Percentiles rank a stretch among this genome's conserved stretches.
Evolutionary conservation across 345 rosid genomes (phyloP).

Genomic region (Arabidopsis arenosa): DNA sequence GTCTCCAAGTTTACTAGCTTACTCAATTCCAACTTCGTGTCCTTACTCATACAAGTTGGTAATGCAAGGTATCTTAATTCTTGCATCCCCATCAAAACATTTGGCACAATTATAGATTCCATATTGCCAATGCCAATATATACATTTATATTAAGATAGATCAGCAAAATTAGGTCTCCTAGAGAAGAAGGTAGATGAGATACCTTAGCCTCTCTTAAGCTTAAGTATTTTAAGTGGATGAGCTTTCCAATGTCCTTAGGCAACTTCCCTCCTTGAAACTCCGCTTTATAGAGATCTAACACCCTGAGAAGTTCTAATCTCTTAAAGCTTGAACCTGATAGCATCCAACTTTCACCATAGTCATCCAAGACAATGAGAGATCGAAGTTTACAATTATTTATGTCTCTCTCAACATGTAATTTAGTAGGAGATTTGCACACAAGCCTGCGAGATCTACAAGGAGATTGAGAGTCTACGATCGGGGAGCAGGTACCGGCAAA

Average conservation of each 20-base stretch:
- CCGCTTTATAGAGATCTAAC: conserved; percentile 35
- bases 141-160: conserved; percentile 19
- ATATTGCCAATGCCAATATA: no score
- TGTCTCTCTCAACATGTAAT: neutral
- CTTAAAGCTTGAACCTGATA: neutral
- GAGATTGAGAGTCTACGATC: neutral
- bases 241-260: conserved; percentile 42
- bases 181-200: conserved; percentile 31
- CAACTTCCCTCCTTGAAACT: neutral
- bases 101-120: no score
- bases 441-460: conserved; percentile 32
- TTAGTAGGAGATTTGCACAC: neutral
- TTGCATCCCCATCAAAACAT: conserved; percentile 14
- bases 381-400: conserved; percentile 7
- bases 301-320: conserved; percentile 42
- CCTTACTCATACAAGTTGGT: no score
- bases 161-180: conserved; percentile 1
- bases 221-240: conserved; percentile 41
- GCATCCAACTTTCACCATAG: no score
- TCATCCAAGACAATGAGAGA: no score
- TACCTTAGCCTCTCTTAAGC: neutral
- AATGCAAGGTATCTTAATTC: neutral
- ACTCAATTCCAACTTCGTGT: neutral
- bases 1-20: conserved; percentile 4
- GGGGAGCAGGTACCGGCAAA: neutral